Percentiles rank a stretch among this genome's conserved stretches.
Evolutionary conservation across 345 rosid species (phyloP).

Genomic region (Salix koriyanagi): DNA sequence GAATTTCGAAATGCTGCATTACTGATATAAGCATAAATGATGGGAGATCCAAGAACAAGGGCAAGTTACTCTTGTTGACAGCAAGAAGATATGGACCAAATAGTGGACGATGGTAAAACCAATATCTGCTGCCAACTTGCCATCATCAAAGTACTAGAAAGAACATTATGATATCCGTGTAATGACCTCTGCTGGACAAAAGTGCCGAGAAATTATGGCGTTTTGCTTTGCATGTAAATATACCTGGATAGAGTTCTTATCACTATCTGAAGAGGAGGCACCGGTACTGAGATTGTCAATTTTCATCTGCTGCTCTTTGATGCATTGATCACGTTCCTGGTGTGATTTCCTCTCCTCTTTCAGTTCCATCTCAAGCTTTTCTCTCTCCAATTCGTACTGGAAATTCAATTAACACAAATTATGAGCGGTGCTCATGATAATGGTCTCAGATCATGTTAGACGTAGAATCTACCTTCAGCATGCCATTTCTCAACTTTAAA

Average conservation of each 20-base stretch:
- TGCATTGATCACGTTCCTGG: slow-evolving; percentile 55
- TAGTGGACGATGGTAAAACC: not conserved
- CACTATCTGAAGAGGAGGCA: slow-evolving; percentile 41
- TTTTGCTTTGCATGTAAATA: slow-evolving; percentile 1
- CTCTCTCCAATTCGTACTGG: slow-evolving; percentile 87
- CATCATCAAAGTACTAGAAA: not conserved
- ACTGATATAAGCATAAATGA: not conserved
- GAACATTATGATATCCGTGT: not conserved
- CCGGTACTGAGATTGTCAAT: slow-evolving; percentile 52
- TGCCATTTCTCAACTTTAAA: slow-evolving; percentile 76
- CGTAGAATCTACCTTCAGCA: slow-evolving; percentile 65
- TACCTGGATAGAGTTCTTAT: slow-evolving; percentile 63
- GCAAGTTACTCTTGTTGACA: not conserved
- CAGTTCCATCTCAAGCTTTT: slow-evolving; percentile 76
- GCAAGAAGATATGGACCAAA: not conserved
- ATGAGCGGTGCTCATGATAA: not conserved
- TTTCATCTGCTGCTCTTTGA: slow-evolving; percentile 68
- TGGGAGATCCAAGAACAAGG: not conserved
- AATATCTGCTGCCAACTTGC: not conserved
- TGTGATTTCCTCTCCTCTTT: slow-evolving; percentile 83
- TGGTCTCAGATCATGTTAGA: slow-evolving; percentile 3
- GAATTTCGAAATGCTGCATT: not conserved
- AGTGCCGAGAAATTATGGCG: not conserved
- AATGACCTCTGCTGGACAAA: not conserved
- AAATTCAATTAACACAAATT: slow-evolving; percentile 16